phyloP scores from a whole-genome alignment of 164 flowering plant species.

The Kalanchoe fedtschenkoi region DNA sequence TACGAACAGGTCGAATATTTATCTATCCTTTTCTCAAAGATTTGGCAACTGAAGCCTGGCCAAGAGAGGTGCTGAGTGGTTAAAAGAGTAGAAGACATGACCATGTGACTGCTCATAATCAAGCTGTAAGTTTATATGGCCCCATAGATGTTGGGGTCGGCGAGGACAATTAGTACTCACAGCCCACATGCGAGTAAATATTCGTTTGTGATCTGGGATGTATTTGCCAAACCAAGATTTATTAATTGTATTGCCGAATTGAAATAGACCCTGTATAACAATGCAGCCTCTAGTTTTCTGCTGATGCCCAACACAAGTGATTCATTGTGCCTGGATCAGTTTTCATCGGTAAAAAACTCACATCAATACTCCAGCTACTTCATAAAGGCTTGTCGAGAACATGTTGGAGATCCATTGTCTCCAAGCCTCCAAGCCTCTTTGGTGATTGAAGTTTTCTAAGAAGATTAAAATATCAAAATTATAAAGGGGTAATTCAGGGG shows the following conservation, averaged over 20 bases:
- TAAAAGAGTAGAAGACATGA: not conserved
- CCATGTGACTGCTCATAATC: not conserved
- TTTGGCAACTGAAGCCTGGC: no score
- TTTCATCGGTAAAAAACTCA: not conserved
- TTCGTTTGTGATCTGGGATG: not conserved
- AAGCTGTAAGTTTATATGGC: not conserved
- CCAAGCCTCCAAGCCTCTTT: no score
- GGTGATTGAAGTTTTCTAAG: no score
- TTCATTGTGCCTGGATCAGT: not conserved
- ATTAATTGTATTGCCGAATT: not conserved
- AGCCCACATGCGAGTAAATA: not conserved
- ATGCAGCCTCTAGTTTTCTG: not conserved
- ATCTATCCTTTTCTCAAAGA: no score
- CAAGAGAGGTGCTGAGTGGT: not conserved
- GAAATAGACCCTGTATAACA: not conserved
- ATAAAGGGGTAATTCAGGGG: no score
- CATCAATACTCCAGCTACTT: not conserved
- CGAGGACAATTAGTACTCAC: not conserved
- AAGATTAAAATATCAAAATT: no score
- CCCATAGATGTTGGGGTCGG: not conserved
- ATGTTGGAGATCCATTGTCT: no score
- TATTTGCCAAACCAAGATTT: not conserved
- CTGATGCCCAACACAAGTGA: not conserved
- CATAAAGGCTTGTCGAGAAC: not conserved
- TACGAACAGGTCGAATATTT: no score